Base-by-base conservation (phyloP, 768 basidiomycete genomes). In the Rhodosporidiobolus sp. region DNA sequence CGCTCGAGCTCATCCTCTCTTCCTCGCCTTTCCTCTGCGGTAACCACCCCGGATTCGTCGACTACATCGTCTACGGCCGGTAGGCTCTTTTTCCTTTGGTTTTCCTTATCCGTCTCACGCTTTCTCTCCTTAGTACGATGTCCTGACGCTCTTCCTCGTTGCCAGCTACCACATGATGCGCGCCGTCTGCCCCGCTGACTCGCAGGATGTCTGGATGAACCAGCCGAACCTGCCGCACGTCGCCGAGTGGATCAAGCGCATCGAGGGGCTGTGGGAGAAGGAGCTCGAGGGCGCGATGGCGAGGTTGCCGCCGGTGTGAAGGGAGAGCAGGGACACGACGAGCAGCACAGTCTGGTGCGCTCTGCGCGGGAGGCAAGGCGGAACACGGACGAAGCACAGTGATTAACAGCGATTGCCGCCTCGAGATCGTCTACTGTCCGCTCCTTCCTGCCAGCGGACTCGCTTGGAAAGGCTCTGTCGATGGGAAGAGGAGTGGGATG, bases 381-480 rank as follows among this genome's bases (percentile, higher is more conserved):
- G n/a, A n/a, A n/a, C n/a, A n/a, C n/a, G n/a, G n/a, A n/a, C n/a
- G n/a, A n/a, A n/a, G n/a, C n/a, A n/a, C n/a, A n/a, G n/a, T n/a
- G n/a, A n/a, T n/a, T n/a, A n/a, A n/a, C n/a, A n/a, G n/a, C n/a
- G n/a, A n/a, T n/a, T n/a, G n/a, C n/a, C n/a, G n/a, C n/a, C n/a
- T n/a, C n/a, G n/a, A n/a, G n/a, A n/a, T 17, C 22, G 1, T 61
- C 45, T 56, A 56, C 65, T 66, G 32, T 14, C 34, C 55, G 30
- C 45, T 30, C 64, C 59, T 69, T 1, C 66, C 66, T 14, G 70
- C 70, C 35, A 75, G 56, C 26, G 74, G 74, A 63, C 74, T 72
- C 35, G 65, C 70, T 50, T 72, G 67, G 65, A 76, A 76, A 26
- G 74, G 74, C 43, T 72, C 74, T 72, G 61, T 26, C 43, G 26